Conservation (phyloP, 2,329 filamentous ascomycete genomes). For the Cytospora leucostoma region DNA sequence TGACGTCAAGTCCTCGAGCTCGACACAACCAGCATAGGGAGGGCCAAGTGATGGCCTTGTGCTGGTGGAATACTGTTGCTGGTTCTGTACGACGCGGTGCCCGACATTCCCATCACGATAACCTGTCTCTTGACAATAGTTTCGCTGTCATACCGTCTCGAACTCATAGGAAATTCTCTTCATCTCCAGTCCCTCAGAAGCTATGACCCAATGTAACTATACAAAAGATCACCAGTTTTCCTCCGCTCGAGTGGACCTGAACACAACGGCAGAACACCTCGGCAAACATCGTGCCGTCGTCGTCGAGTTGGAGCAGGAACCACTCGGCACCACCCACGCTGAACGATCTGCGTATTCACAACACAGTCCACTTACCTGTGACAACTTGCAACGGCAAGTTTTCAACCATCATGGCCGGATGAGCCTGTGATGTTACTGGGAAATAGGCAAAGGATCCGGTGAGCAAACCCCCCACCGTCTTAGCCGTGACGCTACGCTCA, state of each 20-base stretch:
- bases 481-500: neutral
- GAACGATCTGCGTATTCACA: neutral
- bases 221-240: slow-evolving; percentile 3
- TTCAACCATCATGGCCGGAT: neutral
- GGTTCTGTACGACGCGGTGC: neutral
- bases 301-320: neutral
- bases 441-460: neutral
- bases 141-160: neutral
- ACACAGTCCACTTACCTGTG: neutral
- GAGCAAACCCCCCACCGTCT: neutral
- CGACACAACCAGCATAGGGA: neutral
- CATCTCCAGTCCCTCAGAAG: neutral
- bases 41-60: neutral
- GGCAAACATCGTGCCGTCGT: neutral
- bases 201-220: neutral
- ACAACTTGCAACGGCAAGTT: slow-evolving; percentile 1
- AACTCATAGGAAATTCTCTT: neutral
- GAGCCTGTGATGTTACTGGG: neutral
- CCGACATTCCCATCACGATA: neutral
- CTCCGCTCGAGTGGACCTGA: neutral
- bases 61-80: neutral
- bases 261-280: slow-evolving; percentile 1
- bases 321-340: neutral
- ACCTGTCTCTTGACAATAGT: neutral
- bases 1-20: neutral